phyloP scores from a whole-genome alignment of 2,329 filamentous ascomycete species.

The Chalara sp. region DNA sequence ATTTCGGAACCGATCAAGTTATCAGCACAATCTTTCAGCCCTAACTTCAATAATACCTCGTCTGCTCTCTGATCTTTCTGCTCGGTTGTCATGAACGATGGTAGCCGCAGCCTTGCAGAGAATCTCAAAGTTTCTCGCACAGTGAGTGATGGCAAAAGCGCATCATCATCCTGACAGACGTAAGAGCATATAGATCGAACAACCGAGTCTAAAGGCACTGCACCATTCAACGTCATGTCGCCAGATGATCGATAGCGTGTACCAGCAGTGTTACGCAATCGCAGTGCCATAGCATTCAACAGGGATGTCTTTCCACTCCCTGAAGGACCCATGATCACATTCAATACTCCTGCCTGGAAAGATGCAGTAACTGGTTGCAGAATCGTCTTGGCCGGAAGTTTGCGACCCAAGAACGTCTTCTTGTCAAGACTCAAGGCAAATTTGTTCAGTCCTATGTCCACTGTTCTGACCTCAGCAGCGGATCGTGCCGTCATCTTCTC shows the following conservation, averaged over 20 bases:
- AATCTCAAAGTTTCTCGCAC: conserved; percentile 69
- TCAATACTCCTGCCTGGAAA: conserved; percentile 62
- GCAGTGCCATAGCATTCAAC: conserved; percentile 64
- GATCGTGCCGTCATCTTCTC: conserved; percentile 57
- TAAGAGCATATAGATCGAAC: conserved; percentile 69
- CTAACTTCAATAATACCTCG: conserved; percentile 67
- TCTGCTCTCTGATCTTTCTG: conserved; percentile 65
- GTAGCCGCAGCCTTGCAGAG: conserved; percentile 64
- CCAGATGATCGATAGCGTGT: conserved; percentile 58
- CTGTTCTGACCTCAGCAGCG: conserved; percentile 46
- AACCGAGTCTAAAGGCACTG: conserved; percentile 60
- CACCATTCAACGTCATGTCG: conserved; percentile 62
- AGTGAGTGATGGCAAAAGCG: conserved; percentile 65
- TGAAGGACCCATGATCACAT: conserved; percentile 75
- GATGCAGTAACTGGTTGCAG: conserved; percentile 59
- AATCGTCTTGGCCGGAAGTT: conserved; percentile 49
- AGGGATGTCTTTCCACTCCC: conserved; percentile 72
- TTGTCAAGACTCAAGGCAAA: conserved; percentile 62
- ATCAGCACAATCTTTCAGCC: conserved; percentile 71
- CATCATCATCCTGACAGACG: conserved; percentile 73
- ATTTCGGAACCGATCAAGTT: conserved; percentile 66
- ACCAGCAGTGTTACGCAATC: conserved; percentile 53
- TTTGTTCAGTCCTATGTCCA: conserved; percentile 57
- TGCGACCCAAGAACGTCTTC: conserved; percentile 44
- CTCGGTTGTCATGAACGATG: conserved; percentile 60